Conservation (phyloP, 345 rosid genomes). For the Camelina sativa region DNA sequence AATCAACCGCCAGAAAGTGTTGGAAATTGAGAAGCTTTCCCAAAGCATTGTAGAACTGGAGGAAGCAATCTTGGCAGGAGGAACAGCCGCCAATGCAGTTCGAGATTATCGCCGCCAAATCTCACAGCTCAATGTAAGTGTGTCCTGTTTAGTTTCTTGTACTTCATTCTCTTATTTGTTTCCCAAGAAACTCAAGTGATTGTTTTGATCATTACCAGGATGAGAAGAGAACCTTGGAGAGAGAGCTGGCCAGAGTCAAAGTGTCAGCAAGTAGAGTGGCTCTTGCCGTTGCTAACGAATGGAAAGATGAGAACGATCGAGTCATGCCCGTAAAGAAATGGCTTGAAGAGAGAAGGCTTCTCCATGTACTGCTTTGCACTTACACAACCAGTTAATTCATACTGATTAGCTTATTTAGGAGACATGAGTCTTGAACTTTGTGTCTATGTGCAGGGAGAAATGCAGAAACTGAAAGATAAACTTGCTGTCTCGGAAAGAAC, state of each 20-base stretch:
- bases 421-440: neutral
- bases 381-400: neutral
- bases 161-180: neutral
- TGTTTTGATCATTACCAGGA: constrained; percentile 51
- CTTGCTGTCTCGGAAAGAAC: constrained; percentile 79
- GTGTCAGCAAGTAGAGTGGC: constrained; percentile 87
- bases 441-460: constrained; percentile 68
- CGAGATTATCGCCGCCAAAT: constrained; percentile 76
- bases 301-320: constrained; percentile 94
- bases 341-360: constrained; percentile 85
- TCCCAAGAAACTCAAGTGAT: neutral
- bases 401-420: neutral
- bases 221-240: constrained; percentile 88
- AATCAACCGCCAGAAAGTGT: constrained; percentile 86
- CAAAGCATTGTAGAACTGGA: constrained; percentile 82
- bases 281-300: constrained; percentile 83
- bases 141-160: constrained; percentile 17
- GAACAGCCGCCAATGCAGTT: constrained; percentile 80
- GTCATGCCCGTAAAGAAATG: constrained; percentile 93
- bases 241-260: constrained; percentile 89
- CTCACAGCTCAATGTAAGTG: constrained; percentile 71
- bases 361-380: constrained; percentile 59
- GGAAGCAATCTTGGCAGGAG: constrained; percentile 83
- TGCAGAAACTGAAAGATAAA: constrained; percentile 82
- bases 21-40: constrained; percentile 87